A percentile compares a stretch with the other conserved stretches of the same genome.
Evolutionary conservation across 73 alveolate genomes (phyloP).

Genomic region (Paramecium tetraurelia): DNA sequence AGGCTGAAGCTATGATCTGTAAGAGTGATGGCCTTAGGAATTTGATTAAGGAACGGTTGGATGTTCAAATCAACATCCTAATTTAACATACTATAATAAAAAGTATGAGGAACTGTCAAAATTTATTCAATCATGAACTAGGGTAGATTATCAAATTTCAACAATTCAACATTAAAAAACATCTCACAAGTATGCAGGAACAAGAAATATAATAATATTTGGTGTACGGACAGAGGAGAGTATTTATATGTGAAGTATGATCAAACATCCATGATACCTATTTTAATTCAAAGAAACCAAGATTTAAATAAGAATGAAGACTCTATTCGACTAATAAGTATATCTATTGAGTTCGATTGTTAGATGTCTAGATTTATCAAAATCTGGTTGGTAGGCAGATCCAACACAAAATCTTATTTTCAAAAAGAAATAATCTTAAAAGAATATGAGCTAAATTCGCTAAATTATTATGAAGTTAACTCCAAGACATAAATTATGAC

Average conservation of each 20-base stretch:
- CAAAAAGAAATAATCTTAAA: too few relatives aligned
- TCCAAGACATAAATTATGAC: too few relatives aligned
- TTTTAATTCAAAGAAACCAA: too few relatives aligned
- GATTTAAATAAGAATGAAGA: too few relatives aligned
- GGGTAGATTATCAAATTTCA: neutral
- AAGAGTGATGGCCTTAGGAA: constrained; percentile 51
- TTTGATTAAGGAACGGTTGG: neutral
- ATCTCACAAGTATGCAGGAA: neutral
- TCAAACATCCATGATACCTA: too few relatives aligned
- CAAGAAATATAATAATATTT: neutral
- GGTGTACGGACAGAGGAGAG: neutral
- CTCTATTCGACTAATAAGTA: too few relatives aligned
- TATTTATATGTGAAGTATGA: neutral
- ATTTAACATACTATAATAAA: neutral
- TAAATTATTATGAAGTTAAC: too few relatives aligned
- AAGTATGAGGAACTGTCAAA: constrained; percentile 19
- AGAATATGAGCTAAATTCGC: too few relatives aligned
- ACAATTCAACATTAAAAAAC: neutral
- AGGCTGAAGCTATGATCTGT: constrained; percentile 67
- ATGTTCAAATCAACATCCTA: neutral
- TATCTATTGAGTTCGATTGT: too few relatives aligned
- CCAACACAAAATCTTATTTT: too few relatives aligned
- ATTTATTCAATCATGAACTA: neutral
- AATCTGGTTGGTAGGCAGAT: too few relatives aligned
- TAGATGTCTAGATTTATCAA: too few relatives aligned